Evolutionary conservation across 78 protist genomes (phyloP), one percentile per base, ranked within the genome.

Genomic region (Chrysochromulina tobinii): DNA sequence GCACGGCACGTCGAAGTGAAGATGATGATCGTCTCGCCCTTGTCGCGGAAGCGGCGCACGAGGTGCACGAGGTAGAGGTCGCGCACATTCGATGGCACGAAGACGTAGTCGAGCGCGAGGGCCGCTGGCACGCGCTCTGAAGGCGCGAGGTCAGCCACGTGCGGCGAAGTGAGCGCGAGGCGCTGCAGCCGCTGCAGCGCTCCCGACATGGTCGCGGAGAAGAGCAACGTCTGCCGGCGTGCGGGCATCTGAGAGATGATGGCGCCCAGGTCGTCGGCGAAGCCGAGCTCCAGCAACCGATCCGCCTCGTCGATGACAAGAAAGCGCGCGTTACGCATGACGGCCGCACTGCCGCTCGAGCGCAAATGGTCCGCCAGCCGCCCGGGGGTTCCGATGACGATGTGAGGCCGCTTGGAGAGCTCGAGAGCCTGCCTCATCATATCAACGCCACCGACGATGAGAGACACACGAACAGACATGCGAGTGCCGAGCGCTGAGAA

Each of bases 351-450:
- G 12, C n/a, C 6, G 18, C 68, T 48, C 68, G 50, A 20, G 68
- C 66, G 64, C 38, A 91, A 25, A 67, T 91, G 90, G 58, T 91
- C 90, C 4, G 79, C 66, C 50, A 99, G 57, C 8, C 99, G 87
- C 15, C 99, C 99, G 0, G 99, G 99, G 14, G 99, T 99, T n/a
- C 98, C 99, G 20, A 99, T 93, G 20, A 99, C 93, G 27, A 98
- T 81, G 91, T 98, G 99, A 55, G 99, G 99, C 53, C 92, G 50
- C 69, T 89, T 61, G 8, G 73, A 58, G 0, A 99, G 94, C 87
- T 87, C 91, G 2, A 87, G 17, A 18, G 97, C 93, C 93, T 98
- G 98, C 72, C 1, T 0, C 88, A 93, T 84, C 93, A 93, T 90
- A 55, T 96, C 95, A 25, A n/a, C 57, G 58, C 99, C 99, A 59